Base-by-base conservation (phyloP, 208 protist species). In the Novymonas esmeraldas region DNA sequence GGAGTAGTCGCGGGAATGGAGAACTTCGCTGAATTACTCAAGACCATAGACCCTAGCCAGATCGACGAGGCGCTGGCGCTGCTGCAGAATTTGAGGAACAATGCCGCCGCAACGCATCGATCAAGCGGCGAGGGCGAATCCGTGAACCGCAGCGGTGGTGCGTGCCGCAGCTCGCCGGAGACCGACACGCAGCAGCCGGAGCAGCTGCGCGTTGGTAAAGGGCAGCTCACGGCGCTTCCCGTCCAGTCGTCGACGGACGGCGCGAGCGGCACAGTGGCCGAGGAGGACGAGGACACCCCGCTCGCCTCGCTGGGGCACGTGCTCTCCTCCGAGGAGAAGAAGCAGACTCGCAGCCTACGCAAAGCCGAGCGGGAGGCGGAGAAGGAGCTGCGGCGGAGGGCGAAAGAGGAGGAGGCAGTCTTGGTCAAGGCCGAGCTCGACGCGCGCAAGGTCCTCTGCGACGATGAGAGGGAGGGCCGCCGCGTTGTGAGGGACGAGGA, bases 41-140 rank as follows among this genome's bases (percentile, higher is more conserved):
- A 70, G 33, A 55, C 34, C 62, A 51, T 79, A 52, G 67, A 79
- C 28, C 74, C 67, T 10, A 67, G 64, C 61, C 62, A 60, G 34
- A 69, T 79, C 22, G 74, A 79, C 39, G 61, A 79, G 41, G 66
- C 59, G 26, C 33, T 79, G 45, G 66, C 55, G 20, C 57, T 79
- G 28, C 56, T 79, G 39, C 58, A 79, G 45, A 59, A 67, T 42
- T n/a, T 79, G 16, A 59, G 49, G 38, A 44, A 29, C 34, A 45
- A 44, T 6, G 0, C 0, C 63, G 49, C 51, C 38, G 20, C 50
- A 42, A 11, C 48, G n/a, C 34, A 48, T 10, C 18, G 31, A 9
- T 6, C n/a, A 29, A 48, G 14, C 48, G 3, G 13, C 38, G 9
- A 49, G 2, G 16, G n/a, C 26, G 36, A 31, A 9, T 4, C 39